phyloP scores from a whole-genome alignment of 768 basidiomycete species.

The Pulveroboletus sp. region DNA sequence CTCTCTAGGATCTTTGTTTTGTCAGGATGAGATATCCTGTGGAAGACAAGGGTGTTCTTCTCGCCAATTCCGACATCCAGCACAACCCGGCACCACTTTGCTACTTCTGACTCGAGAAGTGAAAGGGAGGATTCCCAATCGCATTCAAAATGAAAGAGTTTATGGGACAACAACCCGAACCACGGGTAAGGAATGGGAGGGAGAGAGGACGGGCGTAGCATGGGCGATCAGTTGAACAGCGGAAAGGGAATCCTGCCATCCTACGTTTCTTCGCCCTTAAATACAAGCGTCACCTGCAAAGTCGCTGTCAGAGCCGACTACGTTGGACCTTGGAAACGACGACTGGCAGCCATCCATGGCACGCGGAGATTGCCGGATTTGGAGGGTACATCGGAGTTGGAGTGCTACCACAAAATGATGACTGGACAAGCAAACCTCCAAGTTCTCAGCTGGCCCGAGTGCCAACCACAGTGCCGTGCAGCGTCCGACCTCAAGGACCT shows the following conservation, averaged over 20 bases:
- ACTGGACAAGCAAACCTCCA: too few relatives aligned
- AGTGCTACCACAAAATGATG: too few relatives aligned
- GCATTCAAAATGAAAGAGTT: too few relatives aligned
- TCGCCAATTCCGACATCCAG: constrained; percentile 2
- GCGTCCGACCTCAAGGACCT: too few relatives aligned
- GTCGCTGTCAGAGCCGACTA: constrained; percentile 1
- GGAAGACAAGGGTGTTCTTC: background rate
- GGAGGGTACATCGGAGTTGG: too few relatives aligned
- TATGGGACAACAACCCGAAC: background rate
- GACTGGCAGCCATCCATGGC: background rate
- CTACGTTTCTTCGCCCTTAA: background rate
- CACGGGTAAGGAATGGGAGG: background rate
- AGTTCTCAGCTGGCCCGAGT: too few relatives aligned
- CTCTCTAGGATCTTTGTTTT: background rate
- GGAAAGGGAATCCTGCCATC: background rate
- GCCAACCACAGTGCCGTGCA: too few relatives aligned
- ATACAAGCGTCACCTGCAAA: too few relatives aligned
- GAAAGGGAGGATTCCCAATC: too few relatives aligned
- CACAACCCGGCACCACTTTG: background rate
- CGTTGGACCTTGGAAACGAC: too few relatives aligned
- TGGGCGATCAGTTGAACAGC: background rate
- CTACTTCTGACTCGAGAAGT: too few relatives aligned
- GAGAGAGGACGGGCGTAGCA: background rate
- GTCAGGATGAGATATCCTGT: background rate
- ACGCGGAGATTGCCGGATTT: background rate